phyloP scores from a whole-genome alignment of 2,329 filamentous ascomycete species.

The Chrysoporthe cubensis region DNA sequence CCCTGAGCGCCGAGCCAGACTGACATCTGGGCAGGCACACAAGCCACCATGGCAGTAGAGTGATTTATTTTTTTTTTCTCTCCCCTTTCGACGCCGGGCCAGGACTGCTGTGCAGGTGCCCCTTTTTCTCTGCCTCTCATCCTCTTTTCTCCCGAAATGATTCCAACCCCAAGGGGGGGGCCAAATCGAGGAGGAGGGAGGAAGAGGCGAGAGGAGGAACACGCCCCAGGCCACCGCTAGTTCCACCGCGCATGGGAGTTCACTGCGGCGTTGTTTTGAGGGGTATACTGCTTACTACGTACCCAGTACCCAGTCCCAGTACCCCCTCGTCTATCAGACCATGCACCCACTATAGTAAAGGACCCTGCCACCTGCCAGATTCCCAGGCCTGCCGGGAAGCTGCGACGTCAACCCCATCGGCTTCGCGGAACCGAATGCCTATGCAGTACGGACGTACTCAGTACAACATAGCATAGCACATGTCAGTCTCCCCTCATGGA shows the following conservation, averaged over 20 bases:
- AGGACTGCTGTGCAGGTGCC: background rate
- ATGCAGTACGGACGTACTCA: too few relatives aligned
- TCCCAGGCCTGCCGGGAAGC: background rate
- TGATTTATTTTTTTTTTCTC: too few relatives aligned
- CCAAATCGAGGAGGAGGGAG: background rate
- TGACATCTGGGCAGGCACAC: too few relatives aligned
- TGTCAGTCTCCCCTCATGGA: background rate
- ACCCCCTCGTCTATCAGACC: background rate
- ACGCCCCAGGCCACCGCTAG: background rate
- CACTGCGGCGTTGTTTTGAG: background rate
- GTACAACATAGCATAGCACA: background rate
- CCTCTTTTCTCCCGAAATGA: too few relatives aligned
- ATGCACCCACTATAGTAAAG: background rate
- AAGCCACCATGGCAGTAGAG: background rate
- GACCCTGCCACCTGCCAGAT: background rate
- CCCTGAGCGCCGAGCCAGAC: background rate
- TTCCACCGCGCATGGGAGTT: background rate
- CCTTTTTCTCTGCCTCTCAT: background rate
- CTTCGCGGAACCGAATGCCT: background rate
- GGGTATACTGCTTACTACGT: background rate
- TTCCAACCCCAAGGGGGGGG: background rate
- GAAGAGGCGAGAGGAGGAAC: too few relatives aligned
- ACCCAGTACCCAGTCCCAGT: too few relatives aligned
- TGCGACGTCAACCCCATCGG: slow-evolving; percentile 1
- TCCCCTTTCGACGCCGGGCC: background rate